A percentile compares a stretch with the other conserved stretches of the same genome.
Conservation (phyloP, 2,329 filamentous ascomycete species). For the Cyphellophora europaea region DNA sequence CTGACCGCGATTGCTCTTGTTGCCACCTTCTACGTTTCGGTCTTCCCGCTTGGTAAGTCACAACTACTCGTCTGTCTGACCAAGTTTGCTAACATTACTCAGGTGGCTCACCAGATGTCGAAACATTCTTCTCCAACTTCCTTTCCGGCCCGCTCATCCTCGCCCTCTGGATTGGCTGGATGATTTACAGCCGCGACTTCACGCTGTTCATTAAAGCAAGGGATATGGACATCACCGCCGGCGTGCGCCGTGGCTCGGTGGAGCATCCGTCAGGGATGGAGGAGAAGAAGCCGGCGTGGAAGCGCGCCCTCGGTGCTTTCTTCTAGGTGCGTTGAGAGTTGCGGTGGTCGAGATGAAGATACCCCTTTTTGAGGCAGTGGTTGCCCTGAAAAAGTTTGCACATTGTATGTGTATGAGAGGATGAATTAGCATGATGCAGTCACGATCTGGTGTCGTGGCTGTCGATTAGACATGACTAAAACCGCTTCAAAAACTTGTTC, state of each 20-base stretch:
- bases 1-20: constrained; percentile 69
- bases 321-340: too few species aligned
- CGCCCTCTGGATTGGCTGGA: constrained; percentile 32
- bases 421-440: too few species aligned
- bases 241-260: constrained; percentile 11
- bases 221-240: constrained; percentile 15
- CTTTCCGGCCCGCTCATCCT: constrained; percentile 37
- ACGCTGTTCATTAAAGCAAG: constrained; percentile 9
- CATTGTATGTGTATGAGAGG: too few species aligned
- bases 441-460: too few species aligned
- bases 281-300: constrained; percentile 1
- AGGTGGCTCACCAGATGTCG: constrained; percentile 23
- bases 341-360: too few species aligned
- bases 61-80: too few species aligned
- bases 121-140: constrained; percentile 37
- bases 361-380: too few species aligned
- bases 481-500: too few species aligned
- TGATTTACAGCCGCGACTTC: constrained; percentile 19
- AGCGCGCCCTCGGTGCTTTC: constrained; percentile 2
- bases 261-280: constrained; percentile 1
- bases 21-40: constrained; percentile 82
- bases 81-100: too few species aligned
- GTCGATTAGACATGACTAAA: too few species aligned
- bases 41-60: constrained; percentile 69
- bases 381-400: too few species aligned